Conservation (phyloP, 2,329 filamentous ascomycete species). For the Rachicladosporium sp. region DNA sequence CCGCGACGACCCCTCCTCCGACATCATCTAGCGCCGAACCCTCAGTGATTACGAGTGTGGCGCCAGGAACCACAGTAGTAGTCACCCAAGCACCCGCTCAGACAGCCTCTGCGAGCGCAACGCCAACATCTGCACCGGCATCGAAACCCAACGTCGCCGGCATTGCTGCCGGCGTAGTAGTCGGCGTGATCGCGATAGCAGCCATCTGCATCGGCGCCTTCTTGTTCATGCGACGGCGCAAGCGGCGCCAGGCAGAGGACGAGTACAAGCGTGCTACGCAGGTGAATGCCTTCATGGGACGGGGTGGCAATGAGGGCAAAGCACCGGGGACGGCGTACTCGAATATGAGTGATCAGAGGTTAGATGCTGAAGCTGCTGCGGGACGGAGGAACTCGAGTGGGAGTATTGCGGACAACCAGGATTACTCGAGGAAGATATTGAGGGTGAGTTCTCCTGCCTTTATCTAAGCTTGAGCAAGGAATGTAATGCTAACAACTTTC, state of each 20-base stretch:
- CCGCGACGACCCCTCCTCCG: constrained; percentile 8
- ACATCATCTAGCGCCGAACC: constrained; percentile 9
- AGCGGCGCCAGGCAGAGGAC: constrained; percentile 66
- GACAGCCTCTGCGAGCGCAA: constrained; percentile 34
- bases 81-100: constrained; percentile 22
- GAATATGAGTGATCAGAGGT: constrained; percentile 68
- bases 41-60: constrained; percentile 20
- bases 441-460: constrained; percentile 50
- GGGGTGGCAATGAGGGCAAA: constrained; percentile 26
- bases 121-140: constrained; percentile 15
- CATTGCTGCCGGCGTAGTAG: constrained; percentile 78
- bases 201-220: constrained; percentile 56
- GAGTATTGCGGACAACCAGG: constrained; percentile 92
- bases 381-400: constrained; percentile 53
- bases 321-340: constrained; percentile 51
- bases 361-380: constrained; percentile 57
- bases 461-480: background rate
- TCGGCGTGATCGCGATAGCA: constrained; percentile 60
- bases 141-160: constrained; percentile 57
- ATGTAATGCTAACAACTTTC: background rate
- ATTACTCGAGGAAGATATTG: constrained; percentile 90
- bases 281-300: constrained; percentile 60
- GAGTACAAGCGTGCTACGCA: constrained; percentile 73
- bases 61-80: constrained; percentile 22
- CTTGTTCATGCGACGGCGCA: constrained; percentile 63